phyloP scores from a whole-genome alignment of 2,329 filamentous ascomycete genomes.

The Cladosporium velox region DNA sequence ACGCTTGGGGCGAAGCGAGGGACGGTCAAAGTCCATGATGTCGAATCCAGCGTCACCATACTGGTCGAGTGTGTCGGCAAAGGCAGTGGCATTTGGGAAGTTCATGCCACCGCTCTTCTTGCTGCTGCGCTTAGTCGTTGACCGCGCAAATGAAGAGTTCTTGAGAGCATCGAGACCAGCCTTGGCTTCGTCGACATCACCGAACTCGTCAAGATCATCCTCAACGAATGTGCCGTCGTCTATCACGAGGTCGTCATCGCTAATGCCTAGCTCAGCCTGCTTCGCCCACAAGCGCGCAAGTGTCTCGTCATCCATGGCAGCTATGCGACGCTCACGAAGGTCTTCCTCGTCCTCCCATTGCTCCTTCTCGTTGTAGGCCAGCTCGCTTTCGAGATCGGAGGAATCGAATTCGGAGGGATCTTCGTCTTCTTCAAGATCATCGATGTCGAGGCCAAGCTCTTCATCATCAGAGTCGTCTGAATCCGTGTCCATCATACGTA shows the following conservation, averaged over 20 bases:
- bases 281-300: constrained; percentile 63
- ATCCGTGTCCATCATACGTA: constrained; percentile 34
- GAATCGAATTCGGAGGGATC: constrained; percentile 38
- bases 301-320: constrained; percentile 59
- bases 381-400: constrained; percentile 38
- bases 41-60: constrained; percentile 74
- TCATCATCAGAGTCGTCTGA: constrained; percentile 29
- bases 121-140: constrained; percentile 19
- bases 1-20: constrained; percentile 65
- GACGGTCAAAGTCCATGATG: constrained; percentile 78
- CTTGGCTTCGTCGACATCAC: constrained; percentile 36
- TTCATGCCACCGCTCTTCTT: constrained; percentile 31
- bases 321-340: constrained; percentile 42
- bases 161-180: constrained; percentile 34
- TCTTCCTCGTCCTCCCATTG: constrained; percentile 45
- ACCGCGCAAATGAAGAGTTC: constrained; percentile 23
- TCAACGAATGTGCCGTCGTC: constrained; percentile 42
- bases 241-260: constrained; percentile 60
- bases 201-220: constrained; percentile 26
- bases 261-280: constrained; percentile 65
- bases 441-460: constrained; percentile 25
- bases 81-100: constrained; percentile 57
- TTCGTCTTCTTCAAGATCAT: constrained; percentile 40
- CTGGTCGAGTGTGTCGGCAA: constrained; percentile 62
- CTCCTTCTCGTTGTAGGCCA: constrained; percentile 38